A percentile compares a stretch with the other conserved stretches of the same genome.
Conservation (phyloP, 2,329 filamentous ascomycete genomes). For the Botrytis galanthina region DNA sequence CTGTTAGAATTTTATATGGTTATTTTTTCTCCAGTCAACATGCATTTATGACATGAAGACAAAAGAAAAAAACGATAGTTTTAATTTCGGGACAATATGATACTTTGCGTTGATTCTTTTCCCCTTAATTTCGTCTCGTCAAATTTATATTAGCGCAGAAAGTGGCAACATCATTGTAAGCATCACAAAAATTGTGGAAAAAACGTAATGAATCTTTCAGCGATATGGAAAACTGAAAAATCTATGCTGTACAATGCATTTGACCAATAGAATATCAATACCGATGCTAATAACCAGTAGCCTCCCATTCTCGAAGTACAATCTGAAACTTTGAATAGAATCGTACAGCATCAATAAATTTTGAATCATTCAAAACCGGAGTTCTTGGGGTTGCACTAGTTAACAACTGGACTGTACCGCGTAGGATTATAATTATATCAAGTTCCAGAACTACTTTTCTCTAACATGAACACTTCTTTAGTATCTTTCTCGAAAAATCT, state of each 20-base stretch:
- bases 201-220: not conserved
- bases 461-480: not conserved
- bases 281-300: not conserved
- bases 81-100: not conserved
- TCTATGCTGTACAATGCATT: not conserved
- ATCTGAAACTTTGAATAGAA: not conserved
- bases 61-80: too few species aligned
- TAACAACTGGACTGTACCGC: not conserved
- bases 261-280: not conserved
- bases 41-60: rapidly evolving
- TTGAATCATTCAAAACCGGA: not conserved
- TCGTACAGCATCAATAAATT: not conserved
- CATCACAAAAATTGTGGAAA: not conserved
- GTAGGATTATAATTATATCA: not conserved
- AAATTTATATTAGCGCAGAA: not conserved
- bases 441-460: not conserved
- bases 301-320: not conserved
- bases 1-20: not conserved
- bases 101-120: not conserved
- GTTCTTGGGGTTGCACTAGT: not conserved
- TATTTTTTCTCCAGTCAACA: not conserved
- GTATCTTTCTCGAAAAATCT: not conserved
- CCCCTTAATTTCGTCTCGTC: not conserved
- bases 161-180: not conserved
- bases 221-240: not conserved